Conservation (phyloP, 768 basidiomycete genomes). For the Rhodotorula paludigena region DNA sequence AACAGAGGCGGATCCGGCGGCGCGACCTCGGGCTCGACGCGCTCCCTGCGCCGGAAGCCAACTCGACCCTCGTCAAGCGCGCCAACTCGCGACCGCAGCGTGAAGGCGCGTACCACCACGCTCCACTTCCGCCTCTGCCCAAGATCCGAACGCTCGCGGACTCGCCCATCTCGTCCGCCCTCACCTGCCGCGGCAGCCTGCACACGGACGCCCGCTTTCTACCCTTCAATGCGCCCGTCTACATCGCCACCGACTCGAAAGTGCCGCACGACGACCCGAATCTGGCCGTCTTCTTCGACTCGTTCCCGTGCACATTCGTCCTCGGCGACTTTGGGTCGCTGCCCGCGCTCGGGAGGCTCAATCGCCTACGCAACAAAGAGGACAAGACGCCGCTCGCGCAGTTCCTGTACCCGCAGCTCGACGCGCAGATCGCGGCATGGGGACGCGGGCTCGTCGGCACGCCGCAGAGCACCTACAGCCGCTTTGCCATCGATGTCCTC, state of each 20-base stretch:
- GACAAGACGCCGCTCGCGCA: constrained; percentile 54
- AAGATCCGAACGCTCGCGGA: constrained; percentile 43
- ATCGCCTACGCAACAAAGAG: constrained; percentile 50
- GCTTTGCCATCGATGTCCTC: constrained; percentile 63
- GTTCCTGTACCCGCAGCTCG: constrained; percentile 62
- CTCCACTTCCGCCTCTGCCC: constrained; percentile 41
- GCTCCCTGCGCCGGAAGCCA: background rate
- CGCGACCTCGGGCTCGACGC: background rate
- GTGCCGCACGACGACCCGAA: constrained; percentile 50
- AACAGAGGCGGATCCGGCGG: constrained; percentile 41
- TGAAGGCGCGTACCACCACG: constrained; percentile 34
- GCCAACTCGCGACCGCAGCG: constrained; percentile 37
- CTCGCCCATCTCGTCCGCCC: constrained; percentile 42
- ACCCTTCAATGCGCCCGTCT: constrained; percentile 59
- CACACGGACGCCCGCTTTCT: constrained; percentile 48
- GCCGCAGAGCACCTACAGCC: constrained; percentile 68
- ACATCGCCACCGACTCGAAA: constrained; percentile 61
- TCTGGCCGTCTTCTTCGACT: constrained; percentile 52
- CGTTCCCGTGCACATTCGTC: constrained; percentile 64
- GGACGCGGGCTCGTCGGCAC: constrained; percentile 63
- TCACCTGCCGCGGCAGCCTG: constrained; percentile 50
- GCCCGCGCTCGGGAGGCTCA: constrained; percentile 44
- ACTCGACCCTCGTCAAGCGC: constrained; percentile 18
- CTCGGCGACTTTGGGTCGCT: constrained; percentile 54
- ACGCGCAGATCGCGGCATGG: constrained; percentile 63